Base-by-base conservation (phyloP, 768 basidiomycete genomes). In the Calocera cornea region DNA sequence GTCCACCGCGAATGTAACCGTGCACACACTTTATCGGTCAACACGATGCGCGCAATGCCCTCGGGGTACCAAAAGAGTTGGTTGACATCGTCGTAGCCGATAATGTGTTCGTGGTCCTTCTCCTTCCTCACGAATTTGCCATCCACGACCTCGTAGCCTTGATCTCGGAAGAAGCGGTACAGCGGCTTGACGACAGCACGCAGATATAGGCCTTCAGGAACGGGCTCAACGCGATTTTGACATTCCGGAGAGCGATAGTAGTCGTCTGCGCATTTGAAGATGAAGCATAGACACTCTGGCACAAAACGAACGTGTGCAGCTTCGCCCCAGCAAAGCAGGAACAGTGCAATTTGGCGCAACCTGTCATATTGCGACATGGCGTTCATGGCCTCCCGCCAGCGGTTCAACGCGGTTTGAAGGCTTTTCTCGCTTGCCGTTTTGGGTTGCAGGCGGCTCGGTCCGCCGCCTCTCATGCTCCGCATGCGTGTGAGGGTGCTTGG, bases 61-160 rank as follows among this genome's bases (percentile, higher is more conserved):
- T 99, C 97, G 1, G 95, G 97, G 76, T 98, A 99, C 97, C 95
- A 99, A 78, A 99, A 99, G 60, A 99, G 79, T 76, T 99, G 95
- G 75, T 99, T 99, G 70, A 98, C 89, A 78, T 99, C 97, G 76
- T 99, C 97, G 73, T 99, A 99, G 2, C 97, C 97, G 73, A 99
- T 95, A 73, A 97, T 94, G 69, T 86, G 83, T 64, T 92, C 87
- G 74, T 98, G 97, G 73, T 99, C 97, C 75, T 81, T 82, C 81
- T 99, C 97, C 74, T 90, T 83, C 74, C 92, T 83, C 47, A 98
- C 89, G 76, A 95, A 97, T 78, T 92, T 92, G 40, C 93, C 93
- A 73, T 97, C 95, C 27, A 91, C 83, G 41, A 97, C 89, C 77
- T 99, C 95, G 76, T 97, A 98, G 0, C 93, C 95, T 75, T 98